phyloP scores from a whole-genome alignment of 345 rosid species.

The Mangifera indica region DNA sequence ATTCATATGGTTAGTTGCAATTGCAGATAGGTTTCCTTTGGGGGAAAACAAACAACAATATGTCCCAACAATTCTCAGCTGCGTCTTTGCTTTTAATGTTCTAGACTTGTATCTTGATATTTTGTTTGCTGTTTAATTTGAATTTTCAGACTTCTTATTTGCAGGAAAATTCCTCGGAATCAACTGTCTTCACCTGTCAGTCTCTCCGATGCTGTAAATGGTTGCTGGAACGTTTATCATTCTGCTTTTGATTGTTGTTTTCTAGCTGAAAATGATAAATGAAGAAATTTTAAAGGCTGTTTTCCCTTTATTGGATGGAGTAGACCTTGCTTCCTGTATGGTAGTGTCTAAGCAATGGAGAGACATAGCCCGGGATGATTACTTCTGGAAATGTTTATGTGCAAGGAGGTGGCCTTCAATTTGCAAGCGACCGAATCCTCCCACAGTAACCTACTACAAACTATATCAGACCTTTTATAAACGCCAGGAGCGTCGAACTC shows the following conservation, averaged over 20 bases:
- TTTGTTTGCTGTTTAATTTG: slow-evolving; percentile 5
- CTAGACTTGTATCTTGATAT: background rate
- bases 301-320: slow-evolving; percentile 71
- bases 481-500: slow-evolving; percentile 39
- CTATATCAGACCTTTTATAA: slow-evolving; percentile 64
- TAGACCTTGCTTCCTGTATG: slow-evolving; percentile 80
- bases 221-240: slow-evolving; percentile 12
- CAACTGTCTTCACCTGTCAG: background rate
- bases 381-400: slow-evolving; percentile 87
- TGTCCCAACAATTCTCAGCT: background rate
- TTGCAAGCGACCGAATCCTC: slow-evolving; percentile 70
- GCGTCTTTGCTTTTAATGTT: background rate
- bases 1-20: background rate
- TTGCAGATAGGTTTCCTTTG: background rate
- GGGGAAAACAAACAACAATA: background rate
- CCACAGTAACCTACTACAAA: slow-evolving; percentile 60
- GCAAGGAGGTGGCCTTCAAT: slow-evolving; percentile 90
- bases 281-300: slow-evolving; percentile 81
- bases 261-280: slow-evolving; percentile 42
- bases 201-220: slow-evolving; percentile 8
- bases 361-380: slow-evolving; percentile 71
- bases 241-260: slow-evolving; percentile 13
- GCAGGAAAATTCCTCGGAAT: slow-evolving; percentile 13
- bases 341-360: slow-evolving; percentile 81
- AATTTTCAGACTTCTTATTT: slow-evolving; percentile 6